Evolutionary conservation across 805 yeast genomes (phyloP).

Genomic region (Yarrowia sp.): DNA sequence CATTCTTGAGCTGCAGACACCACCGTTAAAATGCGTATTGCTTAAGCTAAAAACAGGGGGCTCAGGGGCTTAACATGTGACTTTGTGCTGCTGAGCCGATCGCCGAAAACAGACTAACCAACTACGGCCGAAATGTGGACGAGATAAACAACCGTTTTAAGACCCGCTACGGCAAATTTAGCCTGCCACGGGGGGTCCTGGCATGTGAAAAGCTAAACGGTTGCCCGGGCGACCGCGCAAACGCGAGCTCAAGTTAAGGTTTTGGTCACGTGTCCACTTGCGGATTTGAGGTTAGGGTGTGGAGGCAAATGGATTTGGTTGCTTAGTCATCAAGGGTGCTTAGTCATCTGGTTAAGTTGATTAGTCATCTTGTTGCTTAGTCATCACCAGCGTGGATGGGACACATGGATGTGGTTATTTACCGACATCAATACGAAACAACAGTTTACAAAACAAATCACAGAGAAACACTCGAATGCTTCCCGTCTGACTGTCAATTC

Average conservation of each 20-base stretch:
- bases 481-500: slow-evolving; percentile 8
- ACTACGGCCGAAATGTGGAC: not conserved
- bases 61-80: slow-evolving; percentile 36
- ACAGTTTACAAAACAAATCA: no score
- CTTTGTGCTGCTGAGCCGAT: slow-evolving; percentile 19
- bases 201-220: slow-evolving; percentile 14
- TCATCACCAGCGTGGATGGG: not conserved
- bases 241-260: not conserved
- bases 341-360: no score
- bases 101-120: slow-evolving; percentile 15
- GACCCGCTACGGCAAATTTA: not conserved
- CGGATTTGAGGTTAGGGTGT: not conserved
- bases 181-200: not conserved
- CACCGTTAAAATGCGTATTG: slow-evolving; percentile 21
- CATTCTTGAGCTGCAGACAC: slow-evolving; percentile 25
- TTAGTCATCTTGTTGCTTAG: no score
- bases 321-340: not conserved
- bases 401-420: no score
- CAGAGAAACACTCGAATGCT: no score
- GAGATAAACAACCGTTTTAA: not conserved
- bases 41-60: slow-evolving; percentile 36
- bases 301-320: not conserved
- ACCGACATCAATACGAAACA: no score
- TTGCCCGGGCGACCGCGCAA: slow-evolving; percentile 11
- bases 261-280: slow-evolving; percentile 8